Evolutionary conservation across 352 stramenopile species (phyloP), one percentile per base, ranked within the genome.

Genomic region (Pythium oligandrum): DNA sequence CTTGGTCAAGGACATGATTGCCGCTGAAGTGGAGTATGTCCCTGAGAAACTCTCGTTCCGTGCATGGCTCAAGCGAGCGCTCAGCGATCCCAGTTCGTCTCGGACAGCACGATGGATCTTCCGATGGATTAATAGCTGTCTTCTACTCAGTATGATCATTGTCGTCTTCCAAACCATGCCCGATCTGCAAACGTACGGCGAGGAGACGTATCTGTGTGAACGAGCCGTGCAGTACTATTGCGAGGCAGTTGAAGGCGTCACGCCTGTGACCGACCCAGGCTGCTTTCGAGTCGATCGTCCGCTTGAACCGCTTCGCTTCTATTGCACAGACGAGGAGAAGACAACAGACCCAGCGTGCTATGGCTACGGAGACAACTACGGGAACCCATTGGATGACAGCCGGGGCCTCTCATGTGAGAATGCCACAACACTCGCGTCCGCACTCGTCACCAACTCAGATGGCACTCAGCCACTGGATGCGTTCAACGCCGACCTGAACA

Each of bases 81-180:
- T 88, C 50, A 61, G 59, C 12, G 68, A 88, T 12, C 73, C 67
- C 33, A 66, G 61, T 2, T 85, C 74, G 8, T 88, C 77, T 26
- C 48, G 67, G 1, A 33, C 65, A 10, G 73, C 71, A 37, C 58
- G 59, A 6, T 73, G 54, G 37, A 68, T 83, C 32, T 70, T 60
- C 6, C 68, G 71, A 4, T 90, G 79, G 79, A 57, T 82, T n/a
- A 73, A 74, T 30, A 78, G 70, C 44, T 86, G 74, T 52, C 70
- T 84, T n/a, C 68, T 89, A 31, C 70, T 78, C 17, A 86, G 75
- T 61, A 88, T 91, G 71, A 66, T 86, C 59, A 68, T 88, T 39
- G 75, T 90, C n/a, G 64, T 87, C 32, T 79, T 88, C 44, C 73
- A 90, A 53, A 90, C 80, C 12, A 88, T 90, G 78, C 80, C 80